A percentile compares a stretch with the other conserved stretches of the same genome.
phyloP scores from a whole-genome alignment of 2,329 filamentous ascomycete genomes.

The Cladosporium colombiae region DNA sequence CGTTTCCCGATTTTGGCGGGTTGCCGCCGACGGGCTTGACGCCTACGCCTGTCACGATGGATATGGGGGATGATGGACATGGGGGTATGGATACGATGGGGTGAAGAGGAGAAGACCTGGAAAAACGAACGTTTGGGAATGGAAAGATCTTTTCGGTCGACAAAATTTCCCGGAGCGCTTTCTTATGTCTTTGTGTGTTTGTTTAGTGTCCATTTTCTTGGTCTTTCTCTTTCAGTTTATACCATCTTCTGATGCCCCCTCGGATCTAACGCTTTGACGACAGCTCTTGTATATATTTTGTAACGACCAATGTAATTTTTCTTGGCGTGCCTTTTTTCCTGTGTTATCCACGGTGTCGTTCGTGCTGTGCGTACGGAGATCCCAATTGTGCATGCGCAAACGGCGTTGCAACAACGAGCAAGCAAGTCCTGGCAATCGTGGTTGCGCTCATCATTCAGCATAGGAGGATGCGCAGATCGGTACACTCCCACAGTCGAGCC shows the following conservation, averaged over 20 bases:
- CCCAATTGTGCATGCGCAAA: background rate
- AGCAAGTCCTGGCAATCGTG: too few relatives aligned
- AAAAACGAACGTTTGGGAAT: background rate
- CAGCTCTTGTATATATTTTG: background rate
- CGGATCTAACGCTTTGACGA: conserved; percentile 12
- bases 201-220: background rate
- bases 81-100: conserved; percentile 17
- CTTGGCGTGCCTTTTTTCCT: background rate
- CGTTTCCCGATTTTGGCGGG: conserved; percentile 31
- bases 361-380: background rate
- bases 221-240: background rate
- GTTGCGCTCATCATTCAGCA: background rate
- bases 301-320: conserved; percentile 13
- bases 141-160: background rate
- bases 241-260: background rate
- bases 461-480: background rate
- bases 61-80: conserved; percentile 22
- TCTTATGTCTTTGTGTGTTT: background rate
- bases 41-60: conserved; percentile 21
- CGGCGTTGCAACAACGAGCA: too few relatives aligned
- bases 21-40: conserved; percentile 29
- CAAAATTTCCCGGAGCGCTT: background rate
- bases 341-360: background rate
- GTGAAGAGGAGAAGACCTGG: background rate
- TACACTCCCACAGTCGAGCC: background rate